Percentiles rank a stretch among this genome's conserved stretches.
Evolutionary conservation across 2,329 filamentous ascomycete genomes (phyloP).

Genomic region (Camillea tinctor): DNA sequence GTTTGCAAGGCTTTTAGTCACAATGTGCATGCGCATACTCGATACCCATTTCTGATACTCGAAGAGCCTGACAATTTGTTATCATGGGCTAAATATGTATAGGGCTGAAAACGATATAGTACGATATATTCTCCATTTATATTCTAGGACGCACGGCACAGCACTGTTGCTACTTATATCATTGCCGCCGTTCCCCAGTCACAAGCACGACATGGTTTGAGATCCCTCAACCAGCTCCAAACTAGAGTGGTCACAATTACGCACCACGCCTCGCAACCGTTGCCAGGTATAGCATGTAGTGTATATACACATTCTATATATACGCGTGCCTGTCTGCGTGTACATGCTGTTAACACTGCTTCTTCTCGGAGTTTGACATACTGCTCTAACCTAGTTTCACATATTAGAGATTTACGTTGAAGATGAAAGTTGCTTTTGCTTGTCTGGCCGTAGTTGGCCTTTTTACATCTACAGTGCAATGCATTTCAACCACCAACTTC

Average conservation of each 20-base stretch:
- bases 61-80: not conserved
- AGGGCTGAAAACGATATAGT: not conserved
- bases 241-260: too few species aligned
- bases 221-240: not conserved
- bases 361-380: not conserved
- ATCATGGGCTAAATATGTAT: not conserved
- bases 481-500: slow-evolving; percentile 15
- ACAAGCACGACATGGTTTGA: not conserved
- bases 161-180: not conserved
- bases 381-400: not conserved
- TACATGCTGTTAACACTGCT: not conserved
- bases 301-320: too few species aligned
- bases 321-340: not conserved
- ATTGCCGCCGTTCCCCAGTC: not conserved
- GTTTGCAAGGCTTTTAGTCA: not conserved
- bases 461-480: not conserved
- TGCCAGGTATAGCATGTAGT: too few species aligned
- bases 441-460: not conserved
- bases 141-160: not conserved
- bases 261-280: too few species aligned
- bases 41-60: not conserved
- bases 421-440: not conserved
- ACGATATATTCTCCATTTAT: not conserved
- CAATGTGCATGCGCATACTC: not conserved
- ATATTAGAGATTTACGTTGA: not conserved